Base-by-base conservation (phyloP, 345 rosid genomes). In the Arabis alpina region DNA sequence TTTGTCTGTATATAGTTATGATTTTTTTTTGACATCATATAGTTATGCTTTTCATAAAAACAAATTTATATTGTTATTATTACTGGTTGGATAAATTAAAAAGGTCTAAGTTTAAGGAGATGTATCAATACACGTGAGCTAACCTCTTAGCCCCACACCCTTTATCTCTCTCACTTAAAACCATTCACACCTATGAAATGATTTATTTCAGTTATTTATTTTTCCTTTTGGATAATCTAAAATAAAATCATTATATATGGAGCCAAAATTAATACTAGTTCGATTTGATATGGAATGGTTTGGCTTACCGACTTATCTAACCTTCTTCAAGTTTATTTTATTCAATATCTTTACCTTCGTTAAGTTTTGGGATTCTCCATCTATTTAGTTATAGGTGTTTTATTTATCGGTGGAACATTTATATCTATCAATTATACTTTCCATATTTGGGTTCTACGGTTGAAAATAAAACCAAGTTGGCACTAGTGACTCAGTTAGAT, bases 121-220 rank as follows among this genome's bases (percentile, higher is more conserved):
- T 77, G 80, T 77, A 81, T 81, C 85, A 66, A 77, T 79, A 80
- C 92, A 92, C 96, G 96, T 89, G 96, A 92, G 82, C 87, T 80
- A 92, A 87, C 96, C 85, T 85, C 92, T 82, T 81, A 39, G 63
- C 64, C 56, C 84, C 83, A 81, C 85, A 54, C 82, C 72, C 82
- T 77, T 77, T 80, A 64, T 77, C 85, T 76, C 76, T 61, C 78
- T 51, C 79, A 53, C 84, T 81, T 77, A 77, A 77, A 61, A 68
- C 55, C 70, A 61, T 61, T 78, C 79, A 76, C 79, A 74, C 71
- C 77, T 76, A 61, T 81, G 81, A 66, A 79, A 74, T 79, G 62
- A 72, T 77, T 75, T 80, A 73, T 59, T 73, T 11, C 25, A 19
- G 15, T 28, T 32, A 49, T 19, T 51, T 2, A 2, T 12, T 3